phyloP scores from a whole-genome alignment of 805 yeast genomes.

The Ogataea minuta region DNA sequence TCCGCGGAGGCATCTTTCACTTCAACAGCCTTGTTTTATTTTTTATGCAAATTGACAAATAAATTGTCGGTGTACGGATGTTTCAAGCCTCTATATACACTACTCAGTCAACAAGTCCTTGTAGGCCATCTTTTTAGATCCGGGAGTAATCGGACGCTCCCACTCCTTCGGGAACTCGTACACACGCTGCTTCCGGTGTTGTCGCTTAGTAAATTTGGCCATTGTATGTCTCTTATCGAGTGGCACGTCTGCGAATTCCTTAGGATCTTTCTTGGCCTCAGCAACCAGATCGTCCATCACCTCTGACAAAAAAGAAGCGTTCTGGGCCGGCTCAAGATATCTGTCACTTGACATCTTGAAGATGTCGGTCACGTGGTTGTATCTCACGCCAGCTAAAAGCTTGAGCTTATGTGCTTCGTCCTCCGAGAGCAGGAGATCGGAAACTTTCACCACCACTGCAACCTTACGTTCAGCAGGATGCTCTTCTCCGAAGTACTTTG shows the following conservation, averaged over 20 bases:
- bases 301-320: conserved; percentile 70
- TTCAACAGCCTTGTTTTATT: conserved; percentile 8
- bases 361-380: conserved; percentile 55
- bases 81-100: conserved; percentile 7
- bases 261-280: conserved; percentile 58
- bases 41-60: conserved; percentile 2
- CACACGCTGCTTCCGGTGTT: conserved; percentile 39
- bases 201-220: conserved; percentile 41
- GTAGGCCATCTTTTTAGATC: conserved; percentile 39
- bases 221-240: conserved; percentile 70
- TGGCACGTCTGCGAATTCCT: conserved; percentile 77
- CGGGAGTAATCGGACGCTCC: conserved; percentile 74
- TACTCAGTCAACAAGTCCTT: conserved; percentile 6
- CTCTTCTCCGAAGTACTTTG: conserved; percentile 69
- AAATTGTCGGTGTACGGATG: conserved; percentile 14
- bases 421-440: conserved; percentile 50
- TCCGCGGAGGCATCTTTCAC: conserved; percentile 27
- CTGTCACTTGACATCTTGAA: conserved; percentile 65
- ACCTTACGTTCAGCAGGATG: conserved; percentile 74
- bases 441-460: conserved; percentile 50
- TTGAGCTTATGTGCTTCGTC: conserved; percentile 69
- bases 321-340: conserved; percentile 79
- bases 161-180: conserved; percentile 73
- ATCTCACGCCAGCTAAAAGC: conserved; percentile 76
- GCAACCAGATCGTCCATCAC: conserved; percentile 57